These are phyloP conservation scores for Blepharisma japonicum DNA, from an alignment of 73 alveolate genomes.

Conservation along the genomic window DNA sequence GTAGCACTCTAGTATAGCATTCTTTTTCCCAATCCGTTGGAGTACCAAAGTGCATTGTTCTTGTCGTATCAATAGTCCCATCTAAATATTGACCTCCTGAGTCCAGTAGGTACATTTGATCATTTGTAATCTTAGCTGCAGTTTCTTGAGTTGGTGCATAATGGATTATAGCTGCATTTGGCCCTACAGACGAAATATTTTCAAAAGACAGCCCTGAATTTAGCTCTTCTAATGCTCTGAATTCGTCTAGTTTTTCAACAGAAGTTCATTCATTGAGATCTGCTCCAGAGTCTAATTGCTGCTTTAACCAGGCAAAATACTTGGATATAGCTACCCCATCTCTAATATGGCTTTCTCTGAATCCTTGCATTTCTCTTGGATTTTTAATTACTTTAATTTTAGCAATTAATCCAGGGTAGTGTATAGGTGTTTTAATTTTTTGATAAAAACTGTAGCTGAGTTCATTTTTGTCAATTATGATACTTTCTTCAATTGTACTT, in stretches of 20 bases:
- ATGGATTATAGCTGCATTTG: slow-evolving; percentile 97
- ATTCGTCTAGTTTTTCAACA: too few relatives aligned
- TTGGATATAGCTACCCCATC: slow-evolving; percentile 86
- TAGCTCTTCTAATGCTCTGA: slow-evolving; percentile 34
- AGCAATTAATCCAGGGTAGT: too few relatives aligned
- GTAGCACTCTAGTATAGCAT: slow-evolving; percentile 89
- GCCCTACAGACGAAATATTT: slow-evolving; percentile 93
- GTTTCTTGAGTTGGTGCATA: slow-evolving; percentile 81
- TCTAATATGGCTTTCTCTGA: slow-evolving; percentile 75
- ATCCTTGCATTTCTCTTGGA: slow-evolving; percentile 79
- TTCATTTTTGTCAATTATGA: too few relatives aligned
- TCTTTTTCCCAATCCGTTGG: slow-evolving; percentile 80
- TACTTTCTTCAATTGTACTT: too few relatives aligned
- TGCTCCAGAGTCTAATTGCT: slow-evolving; percentile 48
- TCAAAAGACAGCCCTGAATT: slow-evolving; percentile 74
- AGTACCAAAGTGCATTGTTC: slow-evolving; percentile 91
- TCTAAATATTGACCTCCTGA: slow-evolving; percentile 97
- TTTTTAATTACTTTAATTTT: slow-evolving; percentile 64
- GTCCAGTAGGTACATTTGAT: slow-evolving; percentile 83
- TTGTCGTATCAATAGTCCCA: slow-evolving; percentile 98
- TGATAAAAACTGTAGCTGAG: too few relatives aligned
- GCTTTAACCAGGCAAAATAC: slow-evolving; percentile 88
- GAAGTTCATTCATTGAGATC: slow-evolving; percentile 27
- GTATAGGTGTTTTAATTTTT: too few relatives aligned
- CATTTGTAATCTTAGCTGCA: slow-evolving; percentile 48